phyloP scores from a whole-genome alignment of 768 basidiomycete species.

The Boletus insuetus region DNA sequence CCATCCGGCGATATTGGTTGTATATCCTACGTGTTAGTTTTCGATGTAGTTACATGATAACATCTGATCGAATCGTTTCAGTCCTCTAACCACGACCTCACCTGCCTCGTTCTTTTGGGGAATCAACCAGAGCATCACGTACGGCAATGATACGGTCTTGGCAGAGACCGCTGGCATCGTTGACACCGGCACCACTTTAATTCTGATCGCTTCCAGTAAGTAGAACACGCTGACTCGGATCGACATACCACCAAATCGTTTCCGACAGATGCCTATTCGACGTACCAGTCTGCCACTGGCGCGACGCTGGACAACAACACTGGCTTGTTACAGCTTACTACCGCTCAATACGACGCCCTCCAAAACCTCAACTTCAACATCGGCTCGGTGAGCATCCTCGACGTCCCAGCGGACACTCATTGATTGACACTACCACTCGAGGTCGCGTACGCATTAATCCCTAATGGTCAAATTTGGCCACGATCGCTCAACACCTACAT shows the following conservation, averaged over 20 bases:
- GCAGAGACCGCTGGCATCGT: neutral
- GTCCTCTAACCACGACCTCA: neutral
- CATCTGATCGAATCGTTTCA: neutral
- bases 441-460: neutral
- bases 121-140: neutral
- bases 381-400: neutral
- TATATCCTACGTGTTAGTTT: neutral
- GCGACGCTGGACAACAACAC: neutral
- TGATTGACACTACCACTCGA: neutral
- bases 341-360: neutral
- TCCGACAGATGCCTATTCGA: neutral
- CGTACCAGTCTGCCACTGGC: neutral
- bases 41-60: neutral
- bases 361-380: neutral
- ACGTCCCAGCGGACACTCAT: neutral
- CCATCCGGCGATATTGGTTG: neutral
- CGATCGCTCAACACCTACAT: neutral
- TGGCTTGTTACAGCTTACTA: neutral
- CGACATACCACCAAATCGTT: neutral
- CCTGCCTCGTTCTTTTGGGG: neutral
- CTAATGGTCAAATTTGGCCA: neutral
- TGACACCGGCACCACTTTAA: neutral
- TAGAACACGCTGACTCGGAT: neutral
- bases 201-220: neutral
- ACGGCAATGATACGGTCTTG: neutral